phyloP scores from a whole-genome alignment of 1,139 yeast genomes.

The Suhomyces anneliseae region DNA sequence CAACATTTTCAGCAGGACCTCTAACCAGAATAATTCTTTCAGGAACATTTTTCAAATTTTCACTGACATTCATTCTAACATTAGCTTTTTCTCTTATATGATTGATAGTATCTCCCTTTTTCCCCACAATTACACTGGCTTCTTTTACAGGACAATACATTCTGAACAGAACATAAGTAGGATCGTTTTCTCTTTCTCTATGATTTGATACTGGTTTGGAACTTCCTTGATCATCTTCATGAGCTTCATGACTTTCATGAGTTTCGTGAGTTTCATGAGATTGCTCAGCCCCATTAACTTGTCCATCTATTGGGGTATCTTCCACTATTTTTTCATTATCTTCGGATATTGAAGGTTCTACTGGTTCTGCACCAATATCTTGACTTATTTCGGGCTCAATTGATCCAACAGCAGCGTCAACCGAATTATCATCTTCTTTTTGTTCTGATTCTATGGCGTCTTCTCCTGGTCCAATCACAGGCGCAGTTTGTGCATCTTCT shows the following conservation, averaged over 20 bases:
- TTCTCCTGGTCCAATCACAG: conserved; percentile 25
- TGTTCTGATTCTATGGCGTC: conserved; percentile 6
- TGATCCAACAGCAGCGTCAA: conserved; percentile 17
- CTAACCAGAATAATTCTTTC: conserved; percentile 76
- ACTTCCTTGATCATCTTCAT: conserved; percentile 7
- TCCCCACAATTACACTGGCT: conserved; percentile 75
- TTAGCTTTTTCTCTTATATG: conserved; percentile 65
- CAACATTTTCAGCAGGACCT: conserved; percentile 79
- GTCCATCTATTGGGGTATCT: background rate
- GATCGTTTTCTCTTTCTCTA: conserved; percentile 46
- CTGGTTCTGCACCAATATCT: background rate
- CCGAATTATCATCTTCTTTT: background rate
- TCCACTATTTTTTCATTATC: background rate
- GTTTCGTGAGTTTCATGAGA: conserved; percentile 1
- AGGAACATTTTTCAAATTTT: conserved; percentile 68
- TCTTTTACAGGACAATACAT: conserved; percentile 79
- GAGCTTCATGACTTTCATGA: background rate
- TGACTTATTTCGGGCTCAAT: conserved; percentile 2
- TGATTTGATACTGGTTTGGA: conserved; percentile 30
- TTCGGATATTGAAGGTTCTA: background rate
- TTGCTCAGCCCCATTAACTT: background rate
- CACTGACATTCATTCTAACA: conserved; percentile 75
- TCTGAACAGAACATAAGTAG: conserved; percentile 64
- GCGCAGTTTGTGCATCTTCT: conserved; percentile 46
- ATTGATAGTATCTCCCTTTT: conserved; percentile 70